Base-by-base conservation (phyloP, 768 basidiomycete genomes). In the Suillus brevipes region DNA sequence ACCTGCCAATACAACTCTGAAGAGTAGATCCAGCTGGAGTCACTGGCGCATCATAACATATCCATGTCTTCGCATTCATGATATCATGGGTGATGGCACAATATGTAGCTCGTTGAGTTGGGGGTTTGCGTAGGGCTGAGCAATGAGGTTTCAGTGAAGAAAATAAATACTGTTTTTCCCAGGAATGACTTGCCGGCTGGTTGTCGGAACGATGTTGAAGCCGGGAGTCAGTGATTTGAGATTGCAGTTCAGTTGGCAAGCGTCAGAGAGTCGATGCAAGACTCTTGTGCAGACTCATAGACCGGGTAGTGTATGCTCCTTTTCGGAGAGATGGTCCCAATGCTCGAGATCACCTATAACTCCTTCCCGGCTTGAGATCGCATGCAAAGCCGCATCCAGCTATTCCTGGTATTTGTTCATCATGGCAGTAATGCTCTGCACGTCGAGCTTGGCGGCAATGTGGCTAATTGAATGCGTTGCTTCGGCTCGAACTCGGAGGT, bases 181-280 rank as follows among this genome's bases (percentile, higher is more conserved):
- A 47, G 45, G 10, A 47, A 47, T n/a, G n/a, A n/a, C 10, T n/a
- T 4, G 4, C 20, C 2, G 45, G n/a, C n/a, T n/a, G n/a, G n/a
- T n/a, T 12, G 45, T 4, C 2, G 4, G n/a, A 47, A n/a, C n/a
- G 45, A 47, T 16, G 40, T 7, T 42, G 40, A 42, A 42, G 6
- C 77, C 7, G 73, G 69, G 23, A 80, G 68, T 66, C 78, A 81
- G 25, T 77, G 38, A 86, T 81, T 71, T 84, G 81, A 36, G 79
- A 77, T 38, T 78, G 77, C 4, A 85, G 68, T 69, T 86, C 85
- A 2, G 78, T 56, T 9, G 84, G 84, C 12, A 86, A 73, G 18
- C 70, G 66, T 56, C 75, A 71, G 64, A 85, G 81, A 50, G 68
- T 65, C 16, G 72, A 73, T 28, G 71, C 42, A 2, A 74, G 66